These are phyloP conservation scores for Rhizophagus prolifer DNA, from an alignment of 192 early-diverging fungal genomes.

Conservation along the genomic window DNA sequence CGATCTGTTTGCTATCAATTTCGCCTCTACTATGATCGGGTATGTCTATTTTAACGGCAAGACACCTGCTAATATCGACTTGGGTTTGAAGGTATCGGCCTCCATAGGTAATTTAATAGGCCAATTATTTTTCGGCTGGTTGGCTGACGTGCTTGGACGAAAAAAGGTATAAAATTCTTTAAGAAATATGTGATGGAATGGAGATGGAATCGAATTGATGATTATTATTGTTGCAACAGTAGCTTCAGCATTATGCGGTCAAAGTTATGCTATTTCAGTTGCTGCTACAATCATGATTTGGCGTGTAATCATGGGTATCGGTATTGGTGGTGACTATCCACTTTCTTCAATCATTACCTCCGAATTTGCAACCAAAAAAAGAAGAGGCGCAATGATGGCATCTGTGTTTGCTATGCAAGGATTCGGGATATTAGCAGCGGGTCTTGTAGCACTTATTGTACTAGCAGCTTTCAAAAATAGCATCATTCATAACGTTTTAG, in stretches of 20 bases:
- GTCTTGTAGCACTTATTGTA: conserved; percentile 67
- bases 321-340: conserved; percentile 96
- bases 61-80: conserved; percentile 64
- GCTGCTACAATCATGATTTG: conserved; percentile 70
- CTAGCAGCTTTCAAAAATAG: conserved; percentile 58
- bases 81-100: conserved; percentile 83
- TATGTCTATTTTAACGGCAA: conserved; percentile 62
- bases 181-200: too few relatives aligned
- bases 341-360: conserved; percentile 88
- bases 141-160: conserved; percentile 88
- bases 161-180: conserved; percentile 43
- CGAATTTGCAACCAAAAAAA: conserved; percentile 78
- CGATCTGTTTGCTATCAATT: conserved; percentile 92
- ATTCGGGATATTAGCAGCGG: conserved; percentile 78
- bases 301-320: conserved; percentile 88
- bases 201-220: conserved; percentile 74
- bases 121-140: conserved; percentile 78
- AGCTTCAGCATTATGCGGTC: conserved; percentile 72
- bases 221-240: conserved; percentile 89
- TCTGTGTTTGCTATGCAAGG: conserved; percentile 91
- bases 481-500: conserved; percentile 53
- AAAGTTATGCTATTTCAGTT: conserved; percentile 47
- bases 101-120: conserved; percentile 89
- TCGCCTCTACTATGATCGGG: conserved; percentile 83
- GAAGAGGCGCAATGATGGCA: conserved; percentile 81